Base-by-base conservation (phyloP, 2,329 filamentous ascomycete species). In the Pseudopyrenochaeta lycopersici region DNA sequence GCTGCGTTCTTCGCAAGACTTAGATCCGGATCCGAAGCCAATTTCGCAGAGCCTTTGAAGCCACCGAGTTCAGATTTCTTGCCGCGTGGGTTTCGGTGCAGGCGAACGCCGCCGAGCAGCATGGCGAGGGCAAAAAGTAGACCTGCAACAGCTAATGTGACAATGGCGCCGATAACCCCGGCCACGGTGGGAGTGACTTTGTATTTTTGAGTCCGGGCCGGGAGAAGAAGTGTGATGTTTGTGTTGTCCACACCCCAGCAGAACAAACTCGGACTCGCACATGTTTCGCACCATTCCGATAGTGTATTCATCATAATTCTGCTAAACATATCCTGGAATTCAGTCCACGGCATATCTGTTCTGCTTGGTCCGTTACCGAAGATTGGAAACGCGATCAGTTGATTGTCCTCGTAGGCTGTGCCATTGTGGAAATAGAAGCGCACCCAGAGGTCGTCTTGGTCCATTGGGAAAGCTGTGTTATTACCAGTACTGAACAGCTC, bases 341-440 rank as follows among this genome's bases (percentile, higher is more conserved):
- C 82, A 0, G 54, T 60, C 74, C 82, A 86, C 0, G 70, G 66
- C 60, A 86, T 80, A 4, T 79, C 76, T 1, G 73, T 77, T 21
- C 76, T 70, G 54, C 76, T 78, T 1, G 79, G 80, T 1, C 78
- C 78, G 48, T 76, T 71, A 39, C 77, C 76, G 64, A 87, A 86
- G 10, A 87, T 70, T 2, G 83, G 78, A 56, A 82, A 85, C 1
- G 76, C 57, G 6, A 50, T 45, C 14, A 72, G 66, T 29, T 78
- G 75, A 1, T 63, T 61, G 27, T 67, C 66, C 18, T 70, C 7
- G 80, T 81, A 49, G 20, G 76, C 72, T 0, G 84, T 84, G 43
- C 82, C 83, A 61, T 88, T 87, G 61, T 82, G 82, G 71, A 84
- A 81, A 51, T 80, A 75, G 66, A 87, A 85, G 17, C 82, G 79